Evolutionary conservation across 805 yeast species (phyloP), one percentile per base, ranked within the genome.

Genomic region (Candida railenensis): DNA sequence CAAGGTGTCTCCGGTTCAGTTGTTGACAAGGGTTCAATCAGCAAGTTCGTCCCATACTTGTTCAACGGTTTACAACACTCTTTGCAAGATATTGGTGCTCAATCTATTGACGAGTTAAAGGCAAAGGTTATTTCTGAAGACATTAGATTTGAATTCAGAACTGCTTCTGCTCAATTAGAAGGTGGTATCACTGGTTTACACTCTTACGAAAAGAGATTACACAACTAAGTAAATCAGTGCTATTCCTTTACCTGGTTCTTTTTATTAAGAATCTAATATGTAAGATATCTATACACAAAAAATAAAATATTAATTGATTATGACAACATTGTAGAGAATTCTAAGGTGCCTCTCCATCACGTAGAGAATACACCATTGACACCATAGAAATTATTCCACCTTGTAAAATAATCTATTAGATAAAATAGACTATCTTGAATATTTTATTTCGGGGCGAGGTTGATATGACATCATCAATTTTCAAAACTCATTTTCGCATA

Each of bases 1-100:
- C 99, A 94, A 78, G 99, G 99, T 81, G 99, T 94, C 56, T 81
- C 95, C 52, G 99, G 99, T 61, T 78, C 96, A 34, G 99, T 94
- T 61, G 85, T 90, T 57, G 99, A 94, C 77, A 89, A 92, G 72
- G 99, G 99, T 61, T 90, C 97, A 38, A 78, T 94, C 66, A 82
- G 83, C 67, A 94, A 92, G 75, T 94, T 90, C 66, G 74, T 94
- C 55, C 99, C 99, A 56, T 94, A 94, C 78, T 76, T 94, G 69
- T 87, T 77, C 81, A 85, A 87, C 59, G 99, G 99, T 72, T 80
- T 94, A 66, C 97, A 94, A 80, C 99, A 94, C 71, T 92, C 99
- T 65, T 87, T 95, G 70, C 99, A 94, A 80, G 99, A 94, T 69
- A 89, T 94, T 69, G 99, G 99, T 73, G 87, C 86, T 53, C 60